Base-by-base conservation (phyloP, 371 early-diverging fungal species). In the Pancytospora philotis region DNA sequence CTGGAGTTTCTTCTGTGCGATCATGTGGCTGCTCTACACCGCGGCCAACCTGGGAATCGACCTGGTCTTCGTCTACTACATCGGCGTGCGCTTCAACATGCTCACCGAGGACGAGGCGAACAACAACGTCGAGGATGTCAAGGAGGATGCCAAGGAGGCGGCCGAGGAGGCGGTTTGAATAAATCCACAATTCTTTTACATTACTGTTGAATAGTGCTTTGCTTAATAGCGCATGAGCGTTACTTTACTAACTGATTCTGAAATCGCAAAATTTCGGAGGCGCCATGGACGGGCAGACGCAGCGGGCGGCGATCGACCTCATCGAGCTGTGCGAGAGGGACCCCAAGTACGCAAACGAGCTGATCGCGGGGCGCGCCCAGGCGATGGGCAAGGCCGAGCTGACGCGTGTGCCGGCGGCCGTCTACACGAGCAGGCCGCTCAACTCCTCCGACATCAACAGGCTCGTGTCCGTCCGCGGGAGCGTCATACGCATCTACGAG, bases 381-480 rank as follows among this genome's bases (percentile, higher is more conserved):
- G 38, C 16, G 16, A 22, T 69, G 1, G 61, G 49, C 34, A 39
- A 58, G 30, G 66, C 55, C 38, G 25, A 39, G 16, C 22, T 76
- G 4, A 58, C 0, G 13, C 30, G 37, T 19, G 62, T 80, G 37
- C 81, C 81, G 4, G 61, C 19, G 13, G 51, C 70, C 30, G 53
- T 76, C 16, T 71, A 73, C 39, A 36, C 69, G 27, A 38, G 51
- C 1, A 39, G 41, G 16, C 30, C 64, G 45, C 39, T 69, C 2
- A 48, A 45, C 10, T 60, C 75, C 28, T 52, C 22, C 0, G 56
- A 78, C 48, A 52, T 73, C 34, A 72, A 72, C 30, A 60, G 70
- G 51, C 35, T 80, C 27, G 61, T 80, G 3, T 31, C 62, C 49
- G 61, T 78, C 0, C 51, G 58, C 31, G 81, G 81, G 36, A 78